phyloP scores from a whole-genome alignment of 768 basidiomycete species.

The Tricholoma sp. region DNA sequence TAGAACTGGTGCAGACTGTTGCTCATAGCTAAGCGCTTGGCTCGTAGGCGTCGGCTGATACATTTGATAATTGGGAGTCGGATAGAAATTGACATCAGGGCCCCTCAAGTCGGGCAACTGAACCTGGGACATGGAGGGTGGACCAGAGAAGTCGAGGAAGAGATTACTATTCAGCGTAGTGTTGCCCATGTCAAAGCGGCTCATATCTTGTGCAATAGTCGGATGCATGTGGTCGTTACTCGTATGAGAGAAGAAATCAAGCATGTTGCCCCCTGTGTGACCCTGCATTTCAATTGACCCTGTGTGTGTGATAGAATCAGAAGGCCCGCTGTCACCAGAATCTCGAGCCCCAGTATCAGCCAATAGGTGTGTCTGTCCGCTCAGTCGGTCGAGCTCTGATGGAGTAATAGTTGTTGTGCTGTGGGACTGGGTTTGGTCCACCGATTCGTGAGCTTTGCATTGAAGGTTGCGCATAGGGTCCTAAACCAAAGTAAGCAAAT shows the following conservation, averaged over 20 bases:
- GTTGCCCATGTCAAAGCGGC: constrained; percentile 24
- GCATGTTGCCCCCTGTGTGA: constrained; percentile 6
- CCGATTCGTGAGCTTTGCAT: constrained; percentile 38
- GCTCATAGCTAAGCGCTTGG: not conserved
- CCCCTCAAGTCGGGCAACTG: constrained; percentile 4
- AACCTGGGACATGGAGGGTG: not conserved
- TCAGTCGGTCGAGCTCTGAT: constrained; percentile 50
- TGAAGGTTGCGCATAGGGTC: constrained; percentile 35
- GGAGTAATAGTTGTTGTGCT: constrained; percentile 24
- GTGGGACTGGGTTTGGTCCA: constrained; percentile 23
- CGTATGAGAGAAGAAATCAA: constrained; percentile 9
- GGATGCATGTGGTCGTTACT: constrained; percentile 34
- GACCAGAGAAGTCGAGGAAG: constrained; percentile 22
- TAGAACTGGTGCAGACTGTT: constrained; percentile 33
- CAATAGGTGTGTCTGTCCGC: constrained; percentile 47
- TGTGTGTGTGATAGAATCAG: constrained; percentile 1
- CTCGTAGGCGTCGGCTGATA: constrained; percentile 7
- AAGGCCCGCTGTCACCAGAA: constrained; percentile 1
- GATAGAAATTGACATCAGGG: constrained; percentile 7
- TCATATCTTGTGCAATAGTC: constrained; percentile 46
- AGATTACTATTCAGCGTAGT: constrained; percentile 13
- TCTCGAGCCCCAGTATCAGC: constrained; percentile 14
- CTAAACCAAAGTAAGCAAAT: constrained; percentile 19
- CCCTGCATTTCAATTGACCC: not conserved
- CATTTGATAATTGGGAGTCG: not conserved